phyloP scores from a whole-genome alignment of 345 rosid genomes.

The Euphorbia peplus region DNA sequence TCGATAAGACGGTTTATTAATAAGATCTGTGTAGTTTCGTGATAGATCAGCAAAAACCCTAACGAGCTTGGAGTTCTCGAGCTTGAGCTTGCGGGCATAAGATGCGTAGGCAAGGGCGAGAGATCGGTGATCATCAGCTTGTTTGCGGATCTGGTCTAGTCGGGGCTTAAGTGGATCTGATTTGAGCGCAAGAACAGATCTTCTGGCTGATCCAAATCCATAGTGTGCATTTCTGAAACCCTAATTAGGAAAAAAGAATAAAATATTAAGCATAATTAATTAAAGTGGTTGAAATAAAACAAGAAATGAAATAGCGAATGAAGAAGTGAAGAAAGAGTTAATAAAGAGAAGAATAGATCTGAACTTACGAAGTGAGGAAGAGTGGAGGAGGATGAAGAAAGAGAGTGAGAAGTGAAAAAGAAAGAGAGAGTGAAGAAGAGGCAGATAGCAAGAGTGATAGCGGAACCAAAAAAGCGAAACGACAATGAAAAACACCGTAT shows the following conservation, averaged over 20 bases:
- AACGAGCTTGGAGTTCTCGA: constrained; percentile 83
- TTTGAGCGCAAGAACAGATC: constrained; percentile 77
- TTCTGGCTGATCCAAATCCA: constrained; percentile 57
- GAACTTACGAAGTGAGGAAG: constrained; percentile 46
- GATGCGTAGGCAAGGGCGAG: constrained; percentile 79
- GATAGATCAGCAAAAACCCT: constrained; percentile 87
- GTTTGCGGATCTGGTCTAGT: constrained; percentile 86
- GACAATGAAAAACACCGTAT: constrained; percentile 23
- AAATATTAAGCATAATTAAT: neutral
- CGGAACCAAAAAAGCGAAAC: constrained; percentile 45
- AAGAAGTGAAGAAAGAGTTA: neutral
- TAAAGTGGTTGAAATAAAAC: neutral
- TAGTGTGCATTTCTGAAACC: constrained; percentile 32
- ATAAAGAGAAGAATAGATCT: neutral
- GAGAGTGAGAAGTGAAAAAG: constrained; percentile 46
- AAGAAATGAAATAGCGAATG: no score
- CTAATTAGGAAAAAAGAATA: constrained; percentile 25
- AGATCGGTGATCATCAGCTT: constrained; percentile 92
- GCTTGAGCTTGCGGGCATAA: constrained; percentile 92
- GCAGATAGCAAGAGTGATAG: constrained; percentile 37
- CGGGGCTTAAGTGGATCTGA: constrained; percentile 89
- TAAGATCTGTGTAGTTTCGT: constrained; percentile 74
- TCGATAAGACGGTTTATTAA: constrained; percentile 60
- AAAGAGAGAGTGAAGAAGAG: constrained; percentile 53
- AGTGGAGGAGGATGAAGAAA: constrained; percentile 43